These are phyloP conservation scores for Scytalidium sp. DNA, from an alignment of 2,329 filamentous ascomycete genomes.

Conservation along the genomic window DNA sequence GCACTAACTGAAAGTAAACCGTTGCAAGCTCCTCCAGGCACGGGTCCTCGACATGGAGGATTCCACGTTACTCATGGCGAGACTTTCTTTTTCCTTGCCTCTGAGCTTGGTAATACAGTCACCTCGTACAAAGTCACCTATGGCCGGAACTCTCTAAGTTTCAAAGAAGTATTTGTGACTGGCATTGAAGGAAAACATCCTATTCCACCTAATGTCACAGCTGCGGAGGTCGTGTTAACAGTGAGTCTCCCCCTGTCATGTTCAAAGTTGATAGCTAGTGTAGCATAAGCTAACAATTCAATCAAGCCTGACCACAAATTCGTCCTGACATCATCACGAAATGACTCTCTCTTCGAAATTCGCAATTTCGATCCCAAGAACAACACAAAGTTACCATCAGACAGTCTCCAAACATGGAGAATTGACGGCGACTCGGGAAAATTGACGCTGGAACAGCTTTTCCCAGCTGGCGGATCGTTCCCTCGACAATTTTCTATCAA, in stretches of 20 bases:
- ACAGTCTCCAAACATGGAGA: conserved; percentile 62
- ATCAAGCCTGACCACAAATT: conserved; percentile 56
- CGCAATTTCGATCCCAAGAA: conserved; percentile 42
- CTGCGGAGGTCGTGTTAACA: conserved; percentile 56
- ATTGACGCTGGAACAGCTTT: conserved; percentile 38
- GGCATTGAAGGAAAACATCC: conserved; percentile 43
- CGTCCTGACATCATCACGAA: conserved; percentile 66
- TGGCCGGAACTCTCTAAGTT: conserved; percentile 36
- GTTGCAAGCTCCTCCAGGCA: conserved; percentile 33
- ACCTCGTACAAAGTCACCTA: conserved; percentile 56
- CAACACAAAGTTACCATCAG: conserved; percentile 48
- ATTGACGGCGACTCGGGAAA: conserved; percentile 46
- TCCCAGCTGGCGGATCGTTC: conserved; percentile 40
- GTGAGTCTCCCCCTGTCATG: conserved; percentile 38
- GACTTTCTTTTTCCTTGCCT: conserved; percentile 39
- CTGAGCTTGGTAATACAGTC: conserved; percentile 43
- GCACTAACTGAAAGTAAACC: conserved; percentile 35
- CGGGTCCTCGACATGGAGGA: conserved; percentile 50
- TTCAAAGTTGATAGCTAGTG: conserved; percentile 3
- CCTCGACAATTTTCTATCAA: conserved; percentile 48
- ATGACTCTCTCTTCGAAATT: conserved; percentile 52
- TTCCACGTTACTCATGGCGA: conserved; percentile 33
- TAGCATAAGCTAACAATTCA: conserved; percentile 7
- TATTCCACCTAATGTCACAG: conserved; percentile 40
- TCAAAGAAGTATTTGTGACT: conserved; percentile 44